Conservation (phyloP, 108 stramenopile species). For the Skeletonema costatum region DNA sequence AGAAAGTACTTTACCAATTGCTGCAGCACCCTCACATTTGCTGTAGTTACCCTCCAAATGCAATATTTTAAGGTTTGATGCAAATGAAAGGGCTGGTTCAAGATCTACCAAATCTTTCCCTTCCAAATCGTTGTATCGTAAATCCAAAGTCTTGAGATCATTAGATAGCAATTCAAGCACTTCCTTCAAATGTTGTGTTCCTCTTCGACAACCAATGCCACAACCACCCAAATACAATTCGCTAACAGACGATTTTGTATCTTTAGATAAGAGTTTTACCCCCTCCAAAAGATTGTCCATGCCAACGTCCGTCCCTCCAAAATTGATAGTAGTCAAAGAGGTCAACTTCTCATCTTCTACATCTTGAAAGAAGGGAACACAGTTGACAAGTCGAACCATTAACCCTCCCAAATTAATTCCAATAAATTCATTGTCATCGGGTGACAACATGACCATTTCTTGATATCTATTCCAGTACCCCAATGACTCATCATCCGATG, state of each 20-base stretch:
- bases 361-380: not conserved
- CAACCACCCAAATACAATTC: not conserved
- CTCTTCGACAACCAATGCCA: not conserved
- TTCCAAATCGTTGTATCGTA: slow-evolving; percentile 22
- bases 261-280: not conserved
- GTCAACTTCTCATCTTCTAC: not conserved
- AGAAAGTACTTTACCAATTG: not conserved
- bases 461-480: not conserved
- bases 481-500: not conserved
- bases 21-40: slow-evolving; percentile 9
- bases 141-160: not conserved
- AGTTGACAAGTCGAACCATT: not conserved
- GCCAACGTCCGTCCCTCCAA: not conserved
- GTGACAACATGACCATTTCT: not conserved
- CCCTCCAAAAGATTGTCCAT: not conserved
- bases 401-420: not conserved
- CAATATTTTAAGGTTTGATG: not conserved
- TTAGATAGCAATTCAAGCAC: not conserved
- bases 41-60: slow-evolving; percentile 10
- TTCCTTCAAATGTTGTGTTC: not conserved
- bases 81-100: not conserved
- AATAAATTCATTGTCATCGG: not conserved
- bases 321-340: not conserved
- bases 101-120: slow-evolving; percentile 14
- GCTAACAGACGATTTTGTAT: not conserved